A percentile compares a stretch with the other conserved stretches of the same genome.
These are phyloP conservation scores for Aspergillus carbonarius DNA, from an alignment of 2,329 filamentous ascomycete species.

Conservation along the genomic window DNA sequence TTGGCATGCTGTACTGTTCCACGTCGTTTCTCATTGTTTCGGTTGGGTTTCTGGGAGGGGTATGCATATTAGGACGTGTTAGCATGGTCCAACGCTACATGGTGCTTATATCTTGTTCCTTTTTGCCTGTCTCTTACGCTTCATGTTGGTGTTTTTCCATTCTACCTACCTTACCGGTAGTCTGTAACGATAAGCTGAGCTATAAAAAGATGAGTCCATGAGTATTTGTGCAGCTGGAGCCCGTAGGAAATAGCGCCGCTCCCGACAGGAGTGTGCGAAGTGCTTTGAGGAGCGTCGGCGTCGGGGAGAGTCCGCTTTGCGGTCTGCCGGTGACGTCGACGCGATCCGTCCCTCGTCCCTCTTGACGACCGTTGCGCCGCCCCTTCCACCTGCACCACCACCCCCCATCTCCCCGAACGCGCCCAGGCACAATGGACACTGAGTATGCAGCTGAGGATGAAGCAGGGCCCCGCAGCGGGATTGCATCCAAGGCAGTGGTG, in stretches of 20 bases:
- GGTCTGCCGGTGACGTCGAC: constrained; percentile 18
- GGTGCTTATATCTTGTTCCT: constrained; percentile 18
- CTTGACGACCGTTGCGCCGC: neutral
- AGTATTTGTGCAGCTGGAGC: constrained; percentile 8
- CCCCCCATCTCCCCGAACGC: neutral
- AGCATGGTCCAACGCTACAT: constrained; percentile 25
- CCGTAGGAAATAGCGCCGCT: neutral
- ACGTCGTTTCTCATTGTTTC: constrained; percentile 19
- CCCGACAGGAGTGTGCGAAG: neutral
- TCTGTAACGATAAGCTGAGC: constrained; percentile 36
- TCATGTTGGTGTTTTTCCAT: constrained; percentile 24
- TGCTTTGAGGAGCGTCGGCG: constrained; percentile 11
- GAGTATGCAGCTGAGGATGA: constrained; percentile 13
- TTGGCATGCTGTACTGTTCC: constrained; percentile 21
- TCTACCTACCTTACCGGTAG: constrained; percentile 22
- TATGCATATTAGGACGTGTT: constrained; percentile 26
- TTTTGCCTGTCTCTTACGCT: constrained; percentile 23
- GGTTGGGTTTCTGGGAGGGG: constrained; percentile 28
- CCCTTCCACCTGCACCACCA: neutral
- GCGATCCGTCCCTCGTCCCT: neutral
- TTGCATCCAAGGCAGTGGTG: constrained; percentile 19
- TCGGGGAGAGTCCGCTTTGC: constrained; percentile 12
- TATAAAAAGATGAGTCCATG: constrained; percentile 32
- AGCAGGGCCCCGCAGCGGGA: constrained; percentile 5
- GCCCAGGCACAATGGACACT: constrained; percentile 15